phyloP scores from a whole-genome alignment of 495 filamentous ascomycete genomes.

The Filosporella fistucella region DNA sequence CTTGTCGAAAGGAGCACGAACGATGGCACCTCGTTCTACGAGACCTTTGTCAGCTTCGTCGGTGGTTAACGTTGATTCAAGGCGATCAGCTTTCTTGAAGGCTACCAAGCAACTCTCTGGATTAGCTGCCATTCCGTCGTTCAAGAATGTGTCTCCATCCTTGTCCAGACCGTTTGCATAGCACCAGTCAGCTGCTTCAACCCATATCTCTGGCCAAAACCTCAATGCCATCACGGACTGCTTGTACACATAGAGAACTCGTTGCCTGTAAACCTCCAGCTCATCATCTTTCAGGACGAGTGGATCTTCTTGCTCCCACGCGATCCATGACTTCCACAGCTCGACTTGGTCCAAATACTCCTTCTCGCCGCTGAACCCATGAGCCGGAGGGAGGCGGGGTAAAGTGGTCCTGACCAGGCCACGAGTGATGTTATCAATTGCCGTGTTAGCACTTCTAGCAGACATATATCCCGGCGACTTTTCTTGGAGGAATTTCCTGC shows the following conservation, averaged over 20 bases:
- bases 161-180: conserved; percentile 63
- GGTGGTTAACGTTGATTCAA: conserved; percentile 65
- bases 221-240: conserved; percentile 90
- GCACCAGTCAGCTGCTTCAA: conserved; percentile 90
- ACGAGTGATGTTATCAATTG: conserved; percentile 78
- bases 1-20: conserved; percentile 77
- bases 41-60: conserved; percentile 69
- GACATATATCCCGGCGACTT: conserved; percentile 90
- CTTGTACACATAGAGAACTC: conserved; percentile 86
- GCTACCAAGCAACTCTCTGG: conserved; percentile 88
- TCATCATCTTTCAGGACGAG: conserved; percentile 81
- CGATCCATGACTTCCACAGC: conserved; percentile 89
- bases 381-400: conserved; percentile 74
- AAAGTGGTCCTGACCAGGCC: conserved; percentile 73
- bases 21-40: conserved; percentile 63
- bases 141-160: conserved; percentile 68
- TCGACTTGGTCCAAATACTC: conserved; percentile 85
- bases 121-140: conserved; percentile 79
- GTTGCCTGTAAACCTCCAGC: conserved; percentile 59
- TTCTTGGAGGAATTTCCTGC: conserved; percentile 88
- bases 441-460: conserved; percentile 77
- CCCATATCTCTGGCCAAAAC: conserved; percentile 95
- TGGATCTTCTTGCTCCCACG: conserved; percentile 91
- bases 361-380: conserved; percentile 79
- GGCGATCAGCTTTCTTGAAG: conserved; percentile 80